phyloP scores from a whole-genome alignment of 345 rosid genomes.

The Theobroma cacao region DNA sequence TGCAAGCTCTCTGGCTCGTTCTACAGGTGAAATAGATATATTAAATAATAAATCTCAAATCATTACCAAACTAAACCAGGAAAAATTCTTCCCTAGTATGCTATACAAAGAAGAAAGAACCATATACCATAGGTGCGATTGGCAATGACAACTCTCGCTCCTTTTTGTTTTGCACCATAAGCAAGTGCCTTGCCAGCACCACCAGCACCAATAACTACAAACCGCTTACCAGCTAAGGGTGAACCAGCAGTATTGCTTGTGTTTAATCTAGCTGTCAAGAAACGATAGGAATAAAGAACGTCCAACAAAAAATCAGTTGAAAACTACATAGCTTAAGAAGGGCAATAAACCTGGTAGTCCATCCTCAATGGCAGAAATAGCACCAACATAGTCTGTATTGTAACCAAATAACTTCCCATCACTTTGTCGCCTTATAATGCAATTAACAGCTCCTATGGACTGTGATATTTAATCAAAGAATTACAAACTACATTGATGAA shows the following conservation, averaged over 20 bases:
- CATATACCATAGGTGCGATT: constrained; percentile 57
- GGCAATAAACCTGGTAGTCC: constrained; percentile 64
- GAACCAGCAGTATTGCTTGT: constrained; percentile 33
- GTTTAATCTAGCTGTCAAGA: constrained; percentile 42
- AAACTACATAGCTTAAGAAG: constrained; percentile 6
- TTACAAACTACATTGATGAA: background rate
- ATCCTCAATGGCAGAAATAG: constrained; percentile 95
- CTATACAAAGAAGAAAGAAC: background rate
- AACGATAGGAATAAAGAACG: constrained; percentile 5
- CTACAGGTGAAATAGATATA: constrained; percentile 37
- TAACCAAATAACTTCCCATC: constrained; percentile 80
- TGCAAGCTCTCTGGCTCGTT: constrained; percentile 72
- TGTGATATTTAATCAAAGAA: constrained; percentile 31
- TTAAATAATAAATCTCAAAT: constrained; percentile 13
- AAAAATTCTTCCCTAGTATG: background rate
- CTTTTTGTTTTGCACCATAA: constrained; percentile 90
- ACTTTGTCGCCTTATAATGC: constrained; percentile 68
- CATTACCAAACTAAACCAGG: background rate
- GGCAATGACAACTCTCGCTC: constrained; percentile 80
- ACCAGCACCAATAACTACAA: constrained; percentile 94
- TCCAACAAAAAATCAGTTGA: constrained; percentile 1
- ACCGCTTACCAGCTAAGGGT: constrained; percentile 74
- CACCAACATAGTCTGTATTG: constrained; percentile 89
- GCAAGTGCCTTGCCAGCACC: constrained; percentile 98
- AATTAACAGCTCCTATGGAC: constrained; percentile 97